A percentile compares a stretch with the other conserved stretches of the same genome.
phyloP scores from a whole-genome alignment of 176 grass and related monocot species.

The Oryza brachyantha region DNA sequence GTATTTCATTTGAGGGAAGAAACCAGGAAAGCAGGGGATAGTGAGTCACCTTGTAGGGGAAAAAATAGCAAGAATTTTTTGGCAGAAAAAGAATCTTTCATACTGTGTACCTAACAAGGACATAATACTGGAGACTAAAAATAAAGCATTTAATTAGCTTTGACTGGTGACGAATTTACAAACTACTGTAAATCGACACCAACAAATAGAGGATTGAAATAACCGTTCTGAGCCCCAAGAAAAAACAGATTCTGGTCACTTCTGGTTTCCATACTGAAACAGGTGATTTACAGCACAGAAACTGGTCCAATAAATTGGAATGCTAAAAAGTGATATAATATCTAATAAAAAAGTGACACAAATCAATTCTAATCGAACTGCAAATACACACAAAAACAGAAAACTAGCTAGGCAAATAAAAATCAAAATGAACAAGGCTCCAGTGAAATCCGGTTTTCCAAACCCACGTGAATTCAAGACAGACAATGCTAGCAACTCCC shows the following conservation, averaged over 20 bases:
- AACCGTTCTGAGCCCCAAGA: background rate
- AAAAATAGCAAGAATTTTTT: background rate
- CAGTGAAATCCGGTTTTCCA: background rate
- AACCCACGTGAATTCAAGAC: background rate
- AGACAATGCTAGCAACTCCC: background rate
- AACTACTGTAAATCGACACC: background rate
- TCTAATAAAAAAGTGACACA: background rate
- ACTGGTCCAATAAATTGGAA: background rate
- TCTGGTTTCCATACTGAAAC: background rate
- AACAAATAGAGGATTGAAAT: background rate
- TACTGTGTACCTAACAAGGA: background rate
- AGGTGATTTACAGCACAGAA: background rate
- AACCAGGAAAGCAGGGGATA: background rate
- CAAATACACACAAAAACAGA: background rate
- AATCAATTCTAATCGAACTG: background rate
- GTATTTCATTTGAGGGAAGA: background rate
- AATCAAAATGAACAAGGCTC: background rate
- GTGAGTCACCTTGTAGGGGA: background rate
- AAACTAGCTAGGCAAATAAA: background rate
- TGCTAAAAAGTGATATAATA: background rate
- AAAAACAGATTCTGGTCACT: background rate
- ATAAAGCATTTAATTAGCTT: background rate
- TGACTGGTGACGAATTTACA: background rate
- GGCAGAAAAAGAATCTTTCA: background rate
- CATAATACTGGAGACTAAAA: background rate